Percentiles rank a stretch among this genome's conserved stretches.
These are phyloP conservation scores for Penicillium sp. DNA, from an alignment of 2,329 filamentous ascomycete genomes.

Conservation along the genomic window DNA sequence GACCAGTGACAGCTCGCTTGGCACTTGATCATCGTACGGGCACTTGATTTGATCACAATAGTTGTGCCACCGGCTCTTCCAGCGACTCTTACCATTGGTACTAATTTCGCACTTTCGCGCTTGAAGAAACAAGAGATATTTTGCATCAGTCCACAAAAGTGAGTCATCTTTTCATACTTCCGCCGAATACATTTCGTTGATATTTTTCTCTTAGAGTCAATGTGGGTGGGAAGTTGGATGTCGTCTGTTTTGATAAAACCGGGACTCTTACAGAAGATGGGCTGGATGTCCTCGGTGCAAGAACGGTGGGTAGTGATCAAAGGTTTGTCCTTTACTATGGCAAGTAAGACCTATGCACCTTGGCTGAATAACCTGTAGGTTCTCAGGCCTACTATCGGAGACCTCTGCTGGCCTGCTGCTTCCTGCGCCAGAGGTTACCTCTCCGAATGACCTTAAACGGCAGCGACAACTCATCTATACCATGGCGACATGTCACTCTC, in stretches of 20 bases:
- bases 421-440: conserved; percentile 53
- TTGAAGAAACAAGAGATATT: conserved; percentile 90
- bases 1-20: conserved; percentile 60
- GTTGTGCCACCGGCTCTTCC: conserved; percentile 93
- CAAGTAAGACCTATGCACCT: no score
- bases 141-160: conserved; percentile 88
- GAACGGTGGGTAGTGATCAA: conserved; percentile 65
- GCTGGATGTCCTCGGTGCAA: conserved; percentile 84
- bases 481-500: conserved; percentile 96
- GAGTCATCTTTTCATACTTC: conserved; percentile 8
- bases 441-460: conserved; percentile 57
- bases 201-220: conserved; percentile 63
- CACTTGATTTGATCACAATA: conserved; percentile 93
- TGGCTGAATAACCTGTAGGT: conserved; percentile 43
- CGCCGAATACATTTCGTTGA: background rate
- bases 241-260: conserved; percentile 98
- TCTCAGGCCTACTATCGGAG: conserved; percentile 73
- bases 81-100: conserved; percentile 92
- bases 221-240: conserved; percentile 89
- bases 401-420: conserved; percentile 54
- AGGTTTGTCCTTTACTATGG: conserved; percentile 30
- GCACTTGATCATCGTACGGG: conserved; percentile 88
- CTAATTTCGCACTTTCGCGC: conserved; percentile 84
- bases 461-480: conserved; percentile 77
- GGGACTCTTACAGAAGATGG: conserved; percentile 98